Evolutionary conservation across 495 filamentous ascomycete genomes (phyloP).

Genomic region (Hypoxylon rickii): DNA sequence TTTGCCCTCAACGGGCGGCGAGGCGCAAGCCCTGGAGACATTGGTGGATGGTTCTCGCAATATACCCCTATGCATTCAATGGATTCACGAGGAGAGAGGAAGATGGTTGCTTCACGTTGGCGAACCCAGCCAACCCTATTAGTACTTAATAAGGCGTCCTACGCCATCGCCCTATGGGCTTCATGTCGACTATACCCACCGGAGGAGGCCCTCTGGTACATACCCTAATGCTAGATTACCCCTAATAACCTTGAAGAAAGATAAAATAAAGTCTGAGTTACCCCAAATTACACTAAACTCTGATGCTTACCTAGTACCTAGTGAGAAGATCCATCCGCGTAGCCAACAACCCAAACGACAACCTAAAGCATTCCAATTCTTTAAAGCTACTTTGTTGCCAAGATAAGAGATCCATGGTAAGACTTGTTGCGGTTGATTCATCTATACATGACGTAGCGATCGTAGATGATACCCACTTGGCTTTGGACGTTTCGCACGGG

Average conservation of each 20-base stretch:
- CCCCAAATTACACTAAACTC: too few species aligned
- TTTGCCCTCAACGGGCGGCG: constrained; percentile 16
- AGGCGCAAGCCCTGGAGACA: constrained; percentile 18
- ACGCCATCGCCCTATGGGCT: neutral
- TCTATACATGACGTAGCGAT: too few species aligned
- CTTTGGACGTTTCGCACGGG: too few species aligned
- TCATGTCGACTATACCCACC: constrained; percentile 9
- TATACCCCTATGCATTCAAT: constrained; percentile 35
- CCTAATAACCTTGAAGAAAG: too few species aligned
- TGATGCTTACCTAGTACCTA: too few species aligned
- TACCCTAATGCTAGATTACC: neutral
- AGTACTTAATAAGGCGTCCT: constrained; percentile 13
- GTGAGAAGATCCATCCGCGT: too few species aligned
- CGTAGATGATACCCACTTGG: too few species aligned
- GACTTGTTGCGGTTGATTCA: too few species aligned
- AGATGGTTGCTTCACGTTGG: constrained; percentile 8
- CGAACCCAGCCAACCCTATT: neutral
- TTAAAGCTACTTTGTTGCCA: too few species aligned
- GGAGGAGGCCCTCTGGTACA: constrained; percentile 12
- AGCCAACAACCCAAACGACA: too few species aligned
- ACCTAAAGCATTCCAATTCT: too few species aligned
- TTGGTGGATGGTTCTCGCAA: constrained; percentile 31
- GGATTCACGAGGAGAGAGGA: constrained; percentile 22
- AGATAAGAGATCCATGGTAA: too few species aligned
- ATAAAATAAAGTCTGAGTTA: constrained; percentile 19